Base-by-base conservation (phyloP, 345 rosid species). In the Hevea brasiliensis region DNA sequence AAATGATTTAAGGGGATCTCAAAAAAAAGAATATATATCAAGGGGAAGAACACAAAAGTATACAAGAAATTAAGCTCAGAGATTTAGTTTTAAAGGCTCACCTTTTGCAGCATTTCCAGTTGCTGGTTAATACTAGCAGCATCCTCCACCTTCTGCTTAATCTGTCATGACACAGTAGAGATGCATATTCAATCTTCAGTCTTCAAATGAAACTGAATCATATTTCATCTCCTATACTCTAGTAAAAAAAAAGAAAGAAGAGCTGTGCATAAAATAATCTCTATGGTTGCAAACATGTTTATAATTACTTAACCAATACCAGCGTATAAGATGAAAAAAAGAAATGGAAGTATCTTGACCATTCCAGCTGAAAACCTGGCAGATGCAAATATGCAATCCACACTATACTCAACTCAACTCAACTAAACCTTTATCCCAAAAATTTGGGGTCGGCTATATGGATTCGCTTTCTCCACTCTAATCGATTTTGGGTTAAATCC, bases 21-120 rank as follows among this genome's bases (percentile, higher is more conserved):
- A 60, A 40, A 9, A 13, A 24, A 17, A 40, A 37, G 24, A 58
- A 37, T 21, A 24, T 32, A 17, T 0, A 20, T 9, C 26, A 10
- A 67, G 35, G 13, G 7, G 32, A 29, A 47, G 18, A 37, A 8
- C 41, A 64, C 18, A 26, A 44, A 7, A 72, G 45, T 1, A 7
- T 14, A 74, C 26, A 6, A 20, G 42, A 23, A 20, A 44, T 18
- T 23, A 45, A 37, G 62, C 54, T 23, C 10, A 27, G 68, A 29
- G 4, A 35, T 40, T 64, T 17, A 11, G 45, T 32, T 50, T 47
- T 7, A 9, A 50, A 47, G 47, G 40, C 72, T 74, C 73, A 89
- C 94, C 90, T 91, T 88, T 67, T 88, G 86, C 65, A 90, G 81
- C 61, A 81, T 68, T n/a, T 70, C 81, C 64, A 89, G 64, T 71